Conservation (phyloP, 805 yeast genomes). For the Zygoascus tannicola region DNA sequence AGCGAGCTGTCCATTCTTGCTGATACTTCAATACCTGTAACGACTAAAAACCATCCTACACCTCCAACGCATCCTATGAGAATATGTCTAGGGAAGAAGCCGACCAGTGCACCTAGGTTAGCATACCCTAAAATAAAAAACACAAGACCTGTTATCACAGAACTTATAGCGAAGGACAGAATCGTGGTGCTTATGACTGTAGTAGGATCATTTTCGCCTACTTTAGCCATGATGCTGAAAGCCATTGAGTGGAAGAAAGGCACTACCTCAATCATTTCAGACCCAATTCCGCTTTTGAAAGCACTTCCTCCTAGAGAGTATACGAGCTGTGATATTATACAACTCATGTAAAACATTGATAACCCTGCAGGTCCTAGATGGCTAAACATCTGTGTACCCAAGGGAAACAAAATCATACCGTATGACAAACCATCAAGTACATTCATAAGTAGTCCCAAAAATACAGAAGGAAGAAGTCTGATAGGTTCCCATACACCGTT, state of each 20-base stretch:
- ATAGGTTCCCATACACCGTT: constrained; percentile 28
- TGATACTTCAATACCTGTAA: constrained; percentile 89
- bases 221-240: constrained; percentile 45
- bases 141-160: constrained; percentile 77
- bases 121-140: constrained; percentile 72
- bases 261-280: constrained; percentile 98
- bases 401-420: constrained; percentile 96
- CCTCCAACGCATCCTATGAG: constrained; percentile 97
- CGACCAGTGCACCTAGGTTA: constrained; percentile 75
- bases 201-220: constrained; percentile 41
- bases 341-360: constrained; percentile 88
- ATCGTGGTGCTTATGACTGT: constrained; percentile 74
- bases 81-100: constrained; percentile 93
- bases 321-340: constrained; percentile 80
- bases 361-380: constrained; percentile 80
- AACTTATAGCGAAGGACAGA: constrained; percentile 71
- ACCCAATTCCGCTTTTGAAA: constrained; percentile 85
- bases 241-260: constrained; percentile 98
- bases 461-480: constrained; percentile 63
- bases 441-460: constrained; percentile 75
- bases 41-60: constrained; percentile 84
- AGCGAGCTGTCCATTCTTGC: constrained; percentile 70
- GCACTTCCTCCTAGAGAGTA: constrained; percentile 87
- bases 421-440: constrained; percentile 89
- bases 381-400: constrained; percentile 69